Conservation (phyloP, 192 early-diverging fungal genomes). For the Coemansia sp. region DNA sequence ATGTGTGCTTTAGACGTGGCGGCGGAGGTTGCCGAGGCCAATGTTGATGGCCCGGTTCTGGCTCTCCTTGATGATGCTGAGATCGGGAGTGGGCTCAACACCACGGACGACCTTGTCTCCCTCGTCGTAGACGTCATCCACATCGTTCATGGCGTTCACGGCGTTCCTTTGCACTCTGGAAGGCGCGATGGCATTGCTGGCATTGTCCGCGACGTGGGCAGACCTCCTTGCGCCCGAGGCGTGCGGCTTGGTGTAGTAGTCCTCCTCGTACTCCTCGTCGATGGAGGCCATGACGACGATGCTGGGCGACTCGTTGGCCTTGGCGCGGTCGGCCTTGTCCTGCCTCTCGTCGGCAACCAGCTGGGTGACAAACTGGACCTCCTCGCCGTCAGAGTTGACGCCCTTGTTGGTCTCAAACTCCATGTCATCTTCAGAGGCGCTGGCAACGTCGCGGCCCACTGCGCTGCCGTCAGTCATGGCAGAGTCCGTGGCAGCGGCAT, state of each 20-base stretch:
- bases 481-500: not conserved
- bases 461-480: constrained; percentile 1
- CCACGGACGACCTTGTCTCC: constrained; percentile 28
- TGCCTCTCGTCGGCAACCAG: constrained; percentile 21
- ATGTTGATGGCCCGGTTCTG: constrained; percentile 53
- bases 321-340: constrained; percentile 16
- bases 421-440: constrained; percentile 22
- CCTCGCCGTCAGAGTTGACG: constrained; percentile 45
- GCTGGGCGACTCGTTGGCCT: constrained; percentile 36
- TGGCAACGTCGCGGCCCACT: constrained; percentile 6
- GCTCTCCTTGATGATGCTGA: constrained; percentile 41
- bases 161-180: constrained; percentile 23
- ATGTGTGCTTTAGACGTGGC: constrained; percentile 26
- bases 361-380: constrained; percentile 42
- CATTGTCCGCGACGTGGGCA: not conserved
- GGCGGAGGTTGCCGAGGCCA: constrained; percentile 48
- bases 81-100: constrained; percentile 34
- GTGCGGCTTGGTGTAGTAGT: constrained; percentile 19
- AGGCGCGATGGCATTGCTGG: not conserved
- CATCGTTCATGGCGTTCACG: not conserved
- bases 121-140: constrained; percentile 12
- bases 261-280: constrained; percentile 53
- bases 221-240: not conserved
- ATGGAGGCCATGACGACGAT: constrained; percentile 44
- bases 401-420: constrained; percentile 33